Conservation (phyloP, 257 asterid species). For the Handroanthus guayacan region DNA sequence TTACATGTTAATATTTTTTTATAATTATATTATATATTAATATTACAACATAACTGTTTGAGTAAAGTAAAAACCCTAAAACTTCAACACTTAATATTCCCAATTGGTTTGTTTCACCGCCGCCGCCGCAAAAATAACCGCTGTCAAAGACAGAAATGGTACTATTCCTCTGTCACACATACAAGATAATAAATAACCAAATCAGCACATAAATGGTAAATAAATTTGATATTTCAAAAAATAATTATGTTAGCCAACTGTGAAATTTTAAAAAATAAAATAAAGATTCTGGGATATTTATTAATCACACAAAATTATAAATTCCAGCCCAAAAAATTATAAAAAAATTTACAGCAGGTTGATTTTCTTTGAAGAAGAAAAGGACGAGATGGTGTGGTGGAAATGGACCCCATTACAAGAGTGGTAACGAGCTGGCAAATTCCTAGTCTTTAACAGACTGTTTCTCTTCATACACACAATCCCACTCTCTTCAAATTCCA, state of each 20-base stretch:
- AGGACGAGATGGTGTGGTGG: conserved; percentile 38
- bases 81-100: not conserved
- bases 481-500: conserved; percentile 36
- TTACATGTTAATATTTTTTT: no score
- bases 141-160: not conserved
- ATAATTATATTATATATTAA: no score
- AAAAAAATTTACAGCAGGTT: not conserved
- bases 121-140: not conserved
- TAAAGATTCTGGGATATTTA: not conserved
- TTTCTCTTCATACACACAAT: conserved; percentile 40
- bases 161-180: not conserved
- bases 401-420: conserved; percentile 47
- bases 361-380: conserved; percentile 32
- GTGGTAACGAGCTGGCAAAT: conserved; percentile 63
- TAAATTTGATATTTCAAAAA: not conserved
- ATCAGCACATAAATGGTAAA: conserved; percentile 3
- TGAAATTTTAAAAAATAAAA: not conserved
- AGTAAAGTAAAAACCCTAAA: not conserved
- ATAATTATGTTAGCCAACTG: not conserved
- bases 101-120: not conserved
- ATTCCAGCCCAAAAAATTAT: not conserved
- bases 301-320: not conserved
- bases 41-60: no score
- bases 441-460: conserved; percentile 56
- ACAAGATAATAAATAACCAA: not conserved